Conservation (phyloP, 2,329 filamentous ascomycete species). For the Gaeumannomyces tritici region DNA sequence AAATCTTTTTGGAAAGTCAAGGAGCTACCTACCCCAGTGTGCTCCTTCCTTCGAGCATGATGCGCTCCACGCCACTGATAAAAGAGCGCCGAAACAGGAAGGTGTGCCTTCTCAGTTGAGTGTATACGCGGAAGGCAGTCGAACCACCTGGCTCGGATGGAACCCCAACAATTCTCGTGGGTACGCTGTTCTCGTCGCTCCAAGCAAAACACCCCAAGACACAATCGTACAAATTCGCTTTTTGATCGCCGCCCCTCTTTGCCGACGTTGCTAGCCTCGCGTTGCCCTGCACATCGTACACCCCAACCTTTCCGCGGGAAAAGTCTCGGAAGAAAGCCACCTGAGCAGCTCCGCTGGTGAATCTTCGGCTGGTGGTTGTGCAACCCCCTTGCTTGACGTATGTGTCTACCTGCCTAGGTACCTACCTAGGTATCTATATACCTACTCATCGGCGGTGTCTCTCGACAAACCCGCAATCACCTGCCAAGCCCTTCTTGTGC, state of each 20-base stretch:
- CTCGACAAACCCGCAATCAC: background rate
- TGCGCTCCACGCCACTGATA: no score
- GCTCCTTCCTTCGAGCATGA: no score
- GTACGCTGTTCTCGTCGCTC: background rate
- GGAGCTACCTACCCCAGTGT: background rate
- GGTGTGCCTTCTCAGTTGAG: no score
- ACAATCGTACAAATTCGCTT: background rate
- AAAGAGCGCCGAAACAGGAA: no score
- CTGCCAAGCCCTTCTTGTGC: background rate
- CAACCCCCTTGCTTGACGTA: background rate
- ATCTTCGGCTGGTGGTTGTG: background rate
- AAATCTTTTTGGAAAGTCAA: no score
- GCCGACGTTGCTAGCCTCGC: background rate
- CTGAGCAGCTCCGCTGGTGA: background rate
- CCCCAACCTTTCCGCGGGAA: background rate
- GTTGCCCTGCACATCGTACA: background rate
- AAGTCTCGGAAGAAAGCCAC: background rate
- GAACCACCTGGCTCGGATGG: no score
- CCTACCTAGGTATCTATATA: no score
- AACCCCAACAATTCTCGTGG: no score
- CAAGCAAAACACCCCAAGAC: background rate
- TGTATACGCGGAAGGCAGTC: no score
- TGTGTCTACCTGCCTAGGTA: no score
- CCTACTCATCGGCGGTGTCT: background rate
- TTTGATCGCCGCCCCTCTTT: background rate